A percentile compares a stretch with the other conserved stretches of the same genome.
phyloP scores from a whole-genome alignment of 306 rosid species.

The Malus asiatica region DNA sequence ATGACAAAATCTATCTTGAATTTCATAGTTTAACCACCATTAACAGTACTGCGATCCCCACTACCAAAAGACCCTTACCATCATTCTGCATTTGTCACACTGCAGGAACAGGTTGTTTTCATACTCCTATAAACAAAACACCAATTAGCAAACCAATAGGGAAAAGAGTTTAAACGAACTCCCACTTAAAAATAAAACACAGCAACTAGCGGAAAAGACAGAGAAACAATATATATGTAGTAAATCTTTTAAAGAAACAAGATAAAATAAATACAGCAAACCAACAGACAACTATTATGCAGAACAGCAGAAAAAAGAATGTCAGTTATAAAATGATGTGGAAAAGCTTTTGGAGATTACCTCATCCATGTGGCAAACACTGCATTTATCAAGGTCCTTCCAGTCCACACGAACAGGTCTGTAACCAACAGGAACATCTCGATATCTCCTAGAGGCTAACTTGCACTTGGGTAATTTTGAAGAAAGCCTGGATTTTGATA shows the following conservation, averaged over 20 bases:
- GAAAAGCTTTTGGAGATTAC: slow-evolving; percentile 29
- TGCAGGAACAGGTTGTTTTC: slow-evolving; percentile 94
- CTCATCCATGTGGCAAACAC: slow-evolving; percentile 99
- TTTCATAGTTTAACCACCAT: background rate
- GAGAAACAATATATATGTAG: background rate
- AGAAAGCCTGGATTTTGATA: slow-evolving; percentile 54
- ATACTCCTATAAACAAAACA: slow-evolving; percentile 60
- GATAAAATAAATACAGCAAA: slow-evolving; percentile 6
- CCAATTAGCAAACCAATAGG: slow-evolving; percentile 20
- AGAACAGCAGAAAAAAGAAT: background rate
- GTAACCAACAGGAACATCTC: slow-evolving; percentile 65
- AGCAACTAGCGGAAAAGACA: background rate
- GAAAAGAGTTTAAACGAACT: background rate
- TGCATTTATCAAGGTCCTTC: slow-evolving; percentile 98
- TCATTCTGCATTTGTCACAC: slow-evolving; percentile 99
- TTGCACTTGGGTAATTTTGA: slow-evolving; percentile 46
- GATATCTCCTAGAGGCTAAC: slow-evolving; percentile 52
- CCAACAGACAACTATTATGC: slow-evolving; percentile 2
- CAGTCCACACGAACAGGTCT: slow-evolving; percentile 97
- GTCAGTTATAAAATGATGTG: background rate
- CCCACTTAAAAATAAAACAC: background rate
- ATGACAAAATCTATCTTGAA: background rate
- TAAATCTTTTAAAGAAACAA: background rate
- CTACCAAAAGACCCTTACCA: slow-evolving; percentile 45
- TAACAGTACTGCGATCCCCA: background rate